phyloP scores from a whole-genome alignment of 2,329 filamentous ascomycete species.

The Lecanoromycetidae sp. region DNA sequence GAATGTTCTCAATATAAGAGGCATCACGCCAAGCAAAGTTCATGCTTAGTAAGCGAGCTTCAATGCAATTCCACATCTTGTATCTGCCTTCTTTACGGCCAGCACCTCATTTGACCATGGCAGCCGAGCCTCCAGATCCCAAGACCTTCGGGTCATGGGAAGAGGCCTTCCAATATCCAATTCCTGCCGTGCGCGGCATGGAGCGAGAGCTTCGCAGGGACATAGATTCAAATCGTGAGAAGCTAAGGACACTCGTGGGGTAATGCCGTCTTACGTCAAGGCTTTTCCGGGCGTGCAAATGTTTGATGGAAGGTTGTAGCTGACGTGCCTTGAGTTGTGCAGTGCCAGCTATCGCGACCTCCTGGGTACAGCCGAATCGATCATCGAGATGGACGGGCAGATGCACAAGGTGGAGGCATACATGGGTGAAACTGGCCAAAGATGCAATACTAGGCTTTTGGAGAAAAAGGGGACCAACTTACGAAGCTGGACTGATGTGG shows the following conservation, averaged over 20 bases:
- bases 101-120: slow-evolving; percentile 29
- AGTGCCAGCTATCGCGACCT: slow-evolving; percentile 71
- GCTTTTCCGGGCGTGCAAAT: slow-evolving; percentile 53
- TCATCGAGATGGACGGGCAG: slow-evolving; percentile 73
- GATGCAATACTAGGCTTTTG: slow-evolving; percentile 62
- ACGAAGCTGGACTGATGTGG: slow-evolving; percentile 33
- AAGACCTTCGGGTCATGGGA: slow-evolving; percentile 49
- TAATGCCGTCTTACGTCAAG: slow-evolving; percentile 26
- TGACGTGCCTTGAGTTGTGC: not conserved
- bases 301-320: slow-evolving; percentile 30
- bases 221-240: slow-evolving; percentile 52
- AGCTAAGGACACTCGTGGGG: slow-evolving; percentile 55
- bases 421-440: slow-evolving; percentile 59
- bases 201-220: slow-evolving; percentile 52
- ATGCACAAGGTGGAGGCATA: slow-evolving; percentile 62
- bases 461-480: slow-evolving; percentile 53
- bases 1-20: no score
- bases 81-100: not conserved
- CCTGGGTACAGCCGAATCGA: slow-evolving; percentile 84
- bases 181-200: slow-evolving; percentile 49
- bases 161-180: slow-evolving; percentile 54
- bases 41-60: slow-evolving; percentile 1
- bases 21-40: no score
- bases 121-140: slow-evolving; percentile 45
- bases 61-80: not conserved